Conservation (phyloP, 768 basidiomycete genomes). For the Leccinum aurantiacum region DNA sequence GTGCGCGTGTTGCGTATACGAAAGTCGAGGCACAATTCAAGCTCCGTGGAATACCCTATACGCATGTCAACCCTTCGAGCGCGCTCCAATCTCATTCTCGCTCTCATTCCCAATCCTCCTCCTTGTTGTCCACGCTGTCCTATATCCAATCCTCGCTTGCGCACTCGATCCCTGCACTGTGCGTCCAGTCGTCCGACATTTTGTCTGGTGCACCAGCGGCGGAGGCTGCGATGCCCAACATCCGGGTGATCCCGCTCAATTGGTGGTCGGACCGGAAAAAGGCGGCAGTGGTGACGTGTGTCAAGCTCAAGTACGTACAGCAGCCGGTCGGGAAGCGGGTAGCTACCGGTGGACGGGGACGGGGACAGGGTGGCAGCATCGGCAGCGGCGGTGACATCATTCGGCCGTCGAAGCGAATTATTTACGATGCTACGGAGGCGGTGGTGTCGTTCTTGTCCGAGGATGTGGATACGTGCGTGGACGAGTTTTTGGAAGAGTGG, state of each 20-base stretch:
- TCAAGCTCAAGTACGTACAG: constrained; percentile 88
- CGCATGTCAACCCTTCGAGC: constrained; percentile 63
- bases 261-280: constrained; percentile 84
- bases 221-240: constrained; percentile 91
- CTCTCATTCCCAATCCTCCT: neutral
- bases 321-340: constrained; percentile 75
- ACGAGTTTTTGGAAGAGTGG: constrained; percentile 92
- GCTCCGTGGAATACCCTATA: constrained; percentile 73
- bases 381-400: constrained; percentile 52
- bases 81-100: constrained; percentile 19
- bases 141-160: constrained; percentile 72
- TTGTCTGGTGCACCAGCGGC: constrained; percentile 81
- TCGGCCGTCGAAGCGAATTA: constrained; percentile 82
- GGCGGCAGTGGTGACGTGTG: constrained; percentile 82
- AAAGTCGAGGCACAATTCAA: constrained; percentile 89
- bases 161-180: constrained; percentile 78
- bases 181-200: constrained; percentile 79
- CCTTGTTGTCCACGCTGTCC: constrained; percentile 46
- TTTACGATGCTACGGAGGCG: constrained; percentile 86
- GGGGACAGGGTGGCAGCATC: neutral
- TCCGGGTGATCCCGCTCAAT: constrained; percentile 82
- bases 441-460: constrained; percentile 88
- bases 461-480: constrained; percentile 84
- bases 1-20: constrained; percentile 87
- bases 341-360: constrained; percentile 43